phyloP scores from a whole-genome alignment of 2,329 filamentous ascomycete species.

The Teratosphaeria zuluensis region DNA sequence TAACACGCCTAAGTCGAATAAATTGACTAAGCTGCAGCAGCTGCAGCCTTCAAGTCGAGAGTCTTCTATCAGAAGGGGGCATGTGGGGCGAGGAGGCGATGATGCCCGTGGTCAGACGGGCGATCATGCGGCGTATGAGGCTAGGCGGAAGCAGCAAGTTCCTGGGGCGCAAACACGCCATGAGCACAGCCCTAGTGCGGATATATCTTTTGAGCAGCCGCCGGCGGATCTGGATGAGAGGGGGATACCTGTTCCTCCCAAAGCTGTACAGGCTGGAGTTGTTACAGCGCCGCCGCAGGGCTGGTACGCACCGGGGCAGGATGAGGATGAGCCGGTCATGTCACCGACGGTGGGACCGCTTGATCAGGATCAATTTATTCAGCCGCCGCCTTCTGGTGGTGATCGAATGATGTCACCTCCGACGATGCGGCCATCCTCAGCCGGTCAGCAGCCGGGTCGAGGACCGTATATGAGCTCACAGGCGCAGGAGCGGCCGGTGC shows the following conservation, averaged over 20 bases:
- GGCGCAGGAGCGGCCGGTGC: not conserved
- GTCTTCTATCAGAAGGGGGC: not conserved
- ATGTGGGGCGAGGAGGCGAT: not conserved
- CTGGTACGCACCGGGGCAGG: constrained; percentile 12
- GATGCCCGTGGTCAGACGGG: not conserved
- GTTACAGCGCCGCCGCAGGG: constrained; percentile 11
- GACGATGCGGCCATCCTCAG: not conserved
- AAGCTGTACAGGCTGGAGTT: not conserved
- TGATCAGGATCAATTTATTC: not conserved
- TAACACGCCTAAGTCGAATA: constrained; percentile 21
- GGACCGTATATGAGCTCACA: not conserved
- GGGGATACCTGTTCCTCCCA: not conserved
- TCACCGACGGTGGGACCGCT: not conserved
- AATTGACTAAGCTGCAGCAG: constrained; percentile 23
- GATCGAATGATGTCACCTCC: not conserved
- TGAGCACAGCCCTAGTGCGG: not conserved
- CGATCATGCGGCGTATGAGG: constrained; percentile 13
- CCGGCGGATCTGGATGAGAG: not conserved
- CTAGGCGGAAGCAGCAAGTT: constrained; percentile 10
- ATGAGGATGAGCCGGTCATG: not conserved
- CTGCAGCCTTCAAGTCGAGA: constrained; percentile 4
- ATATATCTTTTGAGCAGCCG: not conserved
- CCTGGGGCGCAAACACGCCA: constrained; percentile 3
- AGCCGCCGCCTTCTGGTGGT: not conserved
- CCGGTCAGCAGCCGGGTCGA: not conserved